Percentiles rank a stretch among this genome's conserved stretches.
phyloP scores from a whole-genome alignment of 23 red algal genomes.

The Pyropia haitanensis region DNA sequence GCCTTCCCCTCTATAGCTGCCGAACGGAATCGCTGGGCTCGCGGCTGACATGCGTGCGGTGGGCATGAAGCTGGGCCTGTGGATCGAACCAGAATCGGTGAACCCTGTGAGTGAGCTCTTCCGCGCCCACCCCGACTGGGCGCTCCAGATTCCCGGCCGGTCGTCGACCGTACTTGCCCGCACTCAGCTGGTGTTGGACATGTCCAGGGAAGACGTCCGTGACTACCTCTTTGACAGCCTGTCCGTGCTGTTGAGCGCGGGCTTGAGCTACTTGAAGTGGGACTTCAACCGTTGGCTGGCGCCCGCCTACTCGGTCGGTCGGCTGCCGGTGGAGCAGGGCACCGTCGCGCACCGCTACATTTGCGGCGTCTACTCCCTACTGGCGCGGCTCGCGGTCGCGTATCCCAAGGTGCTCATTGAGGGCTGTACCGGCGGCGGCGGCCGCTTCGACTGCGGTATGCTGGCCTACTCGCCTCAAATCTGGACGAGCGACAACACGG shows the following conservation, averaged over 20 bases:
- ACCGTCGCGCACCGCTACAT: conserved; percentile 47
- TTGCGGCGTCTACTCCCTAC: conserved; percentile 31
- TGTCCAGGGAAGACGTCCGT: conserved; percentile 20
- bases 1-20: neutral
- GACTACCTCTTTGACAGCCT: conserved; percentile 25
- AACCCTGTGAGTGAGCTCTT: conserved; percentile 27
- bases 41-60: conserved; percentile 6
- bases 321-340: conserved; percentile 23
- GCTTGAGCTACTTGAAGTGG: conserved; percentile 37
- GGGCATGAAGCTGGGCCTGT: conserved; percentile 36
- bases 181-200: conserved; percentile 37
- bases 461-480: conserved; percentile 33
- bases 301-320: conserved; percentile 12
- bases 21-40: conserved; percentile 25
- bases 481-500: conserved; percentile 49
- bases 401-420: conserved; percentile 46
- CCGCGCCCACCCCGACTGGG: conserved; percentile 40
- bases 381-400: conserved; percentile 19
- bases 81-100: conserved; percentile 51
- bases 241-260: conserved; percentile 10
- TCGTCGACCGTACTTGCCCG: conserved; percentile 14
- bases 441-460: conserved; percentile 43
- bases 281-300: conserved; percentile 45
- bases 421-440: conserved; percentile 39
- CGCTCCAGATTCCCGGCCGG: conserved; percentile 27